phyloP scores from a whole-genome alignment of 2,329 filamentous ascomycete species.

The Paecilomyces dactylethromorphus region DNA sequence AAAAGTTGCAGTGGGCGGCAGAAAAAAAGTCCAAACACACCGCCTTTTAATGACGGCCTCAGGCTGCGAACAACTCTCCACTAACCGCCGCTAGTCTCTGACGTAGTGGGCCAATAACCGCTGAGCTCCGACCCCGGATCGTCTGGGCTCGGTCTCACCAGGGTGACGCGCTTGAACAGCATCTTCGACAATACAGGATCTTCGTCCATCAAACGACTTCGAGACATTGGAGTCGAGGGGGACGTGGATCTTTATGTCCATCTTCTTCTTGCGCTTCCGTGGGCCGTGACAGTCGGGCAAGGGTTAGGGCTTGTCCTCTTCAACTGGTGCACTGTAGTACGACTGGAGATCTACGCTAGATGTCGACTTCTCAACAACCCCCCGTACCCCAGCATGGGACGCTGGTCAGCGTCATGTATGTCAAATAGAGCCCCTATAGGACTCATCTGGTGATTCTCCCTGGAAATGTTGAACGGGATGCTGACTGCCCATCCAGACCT shows the following conservation, averaged over 20 bases:
- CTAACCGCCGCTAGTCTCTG: slow-evolving; percentile 12
- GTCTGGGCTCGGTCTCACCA: background rate
- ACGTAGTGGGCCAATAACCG: slow-evolving; percentile 30
- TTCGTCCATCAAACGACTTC: background rate
- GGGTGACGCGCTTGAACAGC: slow-evolving; percentile 3
- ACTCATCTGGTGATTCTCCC: background rate
- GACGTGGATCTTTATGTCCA: background rate
- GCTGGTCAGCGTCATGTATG: slow-evolving; percentile 42
- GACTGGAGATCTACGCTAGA: slow-evolving; percentile 31
- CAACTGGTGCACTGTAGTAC: slow-evolving; percentile 22
- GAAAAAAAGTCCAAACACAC: slow-evolving; percentile 16
- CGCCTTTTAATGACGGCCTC: slow-evolving; percentile 9
- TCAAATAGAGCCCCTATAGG: slow-evolving; percentile 1
- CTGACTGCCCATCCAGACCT: slow-evolving; percentile 45
- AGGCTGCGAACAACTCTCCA: background rate
- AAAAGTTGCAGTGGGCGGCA: slow-evolving; percentile 2
- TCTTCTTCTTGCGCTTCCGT: background rate
- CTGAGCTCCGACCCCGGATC: background rate
- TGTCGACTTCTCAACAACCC: slow-evolving; percentile 33
- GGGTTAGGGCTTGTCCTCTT: background rate
- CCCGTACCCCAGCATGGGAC: slow-evolving; percentile 35
- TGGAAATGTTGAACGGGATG: slow-evolving; percentile 1
- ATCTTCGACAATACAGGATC: background rate
- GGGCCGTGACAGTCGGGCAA: background rate
- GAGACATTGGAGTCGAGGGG: background rate